Conservation (phyloP, 768 basidiomycete species). For the Fibroporia radiculosa region DNA sequence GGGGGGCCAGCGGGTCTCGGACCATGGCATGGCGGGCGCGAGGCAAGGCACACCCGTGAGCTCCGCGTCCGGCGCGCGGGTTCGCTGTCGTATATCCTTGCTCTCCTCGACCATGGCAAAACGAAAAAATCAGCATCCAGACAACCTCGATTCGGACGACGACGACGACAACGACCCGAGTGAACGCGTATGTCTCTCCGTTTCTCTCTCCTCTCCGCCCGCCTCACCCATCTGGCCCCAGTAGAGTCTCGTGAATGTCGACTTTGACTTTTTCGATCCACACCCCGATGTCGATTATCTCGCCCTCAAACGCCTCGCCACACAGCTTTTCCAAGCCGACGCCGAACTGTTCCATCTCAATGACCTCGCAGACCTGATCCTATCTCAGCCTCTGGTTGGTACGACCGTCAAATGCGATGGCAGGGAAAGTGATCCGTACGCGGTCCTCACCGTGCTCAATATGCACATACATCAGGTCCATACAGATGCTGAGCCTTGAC, state of each 20-base stretch:
- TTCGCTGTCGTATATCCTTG: not conserved
- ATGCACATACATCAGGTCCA: constrained; percentile 59
- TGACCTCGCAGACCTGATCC: constrained; percentile 72
- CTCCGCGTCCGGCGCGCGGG: not conserved
- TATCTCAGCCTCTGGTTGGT: constrained; percentile 69
- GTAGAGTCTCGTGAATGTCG: constrained; percentile 72
- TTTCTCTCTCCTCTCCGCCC: not conserved
- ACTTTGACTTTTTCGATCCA: constrained; percentile 92
- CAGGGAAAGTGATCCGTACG: constrained; percentile 84
- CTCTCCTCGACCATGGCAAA: constrained; percentile 11
- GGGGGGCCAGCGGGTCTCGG: too few species aligned
- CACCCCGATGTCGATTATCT: constrained; percentile 78
- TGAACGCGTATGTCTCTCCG: constrained; percentile 11
- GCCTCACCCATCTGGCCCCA: constrained; percentile 12
- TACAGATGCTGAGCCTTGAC: not conserved
- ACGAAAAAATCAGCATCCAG: constrained; percentile 10
- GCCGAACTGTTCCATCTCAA: constrained; percentile 63
- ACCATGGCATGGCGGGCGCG: not conserved
- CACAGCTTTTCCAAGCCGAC: constrained; percentile 68
- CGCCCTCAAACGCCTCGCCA: constrained; percentile 68
- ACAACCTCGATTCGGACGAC: constrained; percentile 5
- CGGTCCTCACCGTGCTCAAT: constrained; percentile 79
- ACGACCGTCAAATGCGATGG: constrained; percentile 93
- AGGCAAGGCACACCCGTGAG: not conserved
- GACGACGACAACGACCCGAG: constrained; percentile 16